These are phyloP conservation scores for Phytopythium helicoides DNA, from an alignment of 352 stramenopile genomes.

Conservation along the genomic window DNA sequence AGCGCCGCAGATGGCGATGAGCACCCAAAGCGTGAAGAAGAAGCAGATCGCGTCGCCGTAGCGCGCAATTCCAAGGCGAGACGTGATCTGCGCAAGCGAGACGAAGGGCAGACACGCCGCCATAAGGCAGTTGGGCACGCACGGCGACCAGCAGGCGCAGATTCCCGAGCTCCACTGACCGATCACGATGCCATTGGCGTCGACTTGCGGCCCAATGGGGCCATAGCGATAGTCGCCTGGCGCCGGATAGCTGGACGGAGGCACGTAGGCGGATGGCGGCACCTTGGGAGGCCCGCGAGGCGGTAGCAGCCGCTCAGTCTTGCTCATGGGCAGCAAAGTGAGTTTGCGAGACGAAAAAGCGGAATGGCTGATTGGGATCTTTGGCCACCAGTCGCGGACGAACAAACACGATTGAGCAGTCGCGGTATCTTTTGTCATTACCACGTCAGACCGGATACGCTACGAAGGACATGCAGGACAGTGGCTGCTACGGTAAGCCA, in stretches of 20 bases:
- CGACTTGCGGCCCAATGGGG: not conserved
- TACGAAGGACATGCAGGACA: no score
- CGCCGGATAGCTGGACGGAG: not conserved
- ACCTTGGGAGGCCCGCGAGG: no score
- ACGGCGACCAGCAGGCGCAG: conserved; percentile 33
- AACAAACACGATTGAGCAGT: no score
- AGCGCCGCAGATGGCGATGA: conserved; percentile 4
- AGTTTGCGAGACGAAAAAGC: no score
- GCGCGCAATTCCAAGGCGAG: conserved; percentile 34
- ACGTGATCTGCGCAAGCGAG: conserved; percentile 35
- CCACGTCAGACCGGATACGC: no score
- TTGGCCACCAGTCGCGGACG: no score
- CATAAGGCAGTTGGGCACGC: conserved; percentile 45
- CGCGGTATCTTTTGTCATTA: no score
- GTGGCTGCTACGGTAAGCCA: no score
- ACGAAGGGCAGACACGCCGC: conserved; percentile 40
- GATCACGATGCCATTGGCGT: conserved; percentile 10
- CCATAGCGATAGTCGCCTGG: not conserved
- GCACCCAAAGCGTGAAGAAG: conserved; percentile 18
- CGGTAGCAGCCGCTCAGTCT: no score
- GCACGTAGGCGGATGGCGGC: not conserved
- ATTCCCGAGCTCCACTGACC: conserved; percentile 28
- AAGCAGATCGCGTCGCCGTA: conserved; percentile 25
- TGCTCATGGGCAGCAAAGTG: no score
- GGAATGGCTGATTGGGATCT: no score